These are phyloP conservation scores for Coemansia sp. DNA, from an alignment of 192 early-diverging fungal genomes.

Conservation along the genomic window DNA sequence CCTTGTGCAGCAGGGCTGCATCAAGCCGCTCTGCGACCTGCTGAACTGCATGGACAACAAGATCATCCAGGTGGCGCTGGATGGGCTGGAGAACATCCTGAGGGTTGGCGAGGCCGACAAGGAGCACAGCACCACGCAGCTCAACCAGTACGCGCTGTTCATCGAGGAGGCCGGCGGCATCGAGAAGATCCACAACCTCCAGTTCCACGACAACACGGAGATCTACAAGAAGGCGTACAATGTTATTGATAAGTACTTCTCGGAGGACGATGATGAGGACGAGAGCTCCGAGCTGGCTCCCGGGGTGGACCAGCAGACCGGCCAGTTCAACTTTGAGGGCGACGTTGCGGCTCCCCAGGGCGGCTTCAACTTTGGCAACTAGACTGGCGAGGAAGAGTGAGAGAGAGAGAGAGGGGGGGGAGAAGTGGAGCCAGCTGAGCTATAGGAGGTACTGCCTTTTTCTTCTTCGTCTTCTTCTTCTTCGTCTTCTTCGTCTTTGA, in stretches of 20 bases:
- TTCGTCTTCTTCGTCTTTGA: background rate
- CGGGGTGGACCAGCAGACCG: constrained; percentile 72
- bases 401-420: background rate
- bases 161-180: constrained; percentile 95
- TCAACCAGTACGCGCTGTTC: constrained; percentile 85
- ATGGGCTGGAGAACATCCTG: constrained; percentile 97
- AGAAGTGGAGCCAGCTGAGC: background rate
- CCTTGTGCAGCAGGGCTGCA: constrained; percentile 89
- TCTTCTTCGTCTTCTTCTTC: background rate
- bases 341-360: constrained; percentile 70
- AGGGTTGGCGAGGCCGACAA: constrained; percentile 93
- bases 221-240: constrained; percentile 96
- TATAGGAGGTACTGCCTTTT: background rate
- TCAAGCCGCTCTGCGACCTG: constrained; percentile 95
- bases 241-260: constrained; percentile 97
- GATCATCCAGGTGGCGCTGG: constrained; percentile 96
- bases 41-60: constrained; percentile 90
- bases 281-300: constrained; percentile 64
- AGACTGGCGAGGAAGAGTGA: background rate
- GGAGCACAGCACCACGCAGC: constrained; percentile 50
- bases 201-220: constrained; percentile 93
- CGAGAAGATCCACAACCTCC: constrained; percentile 93
- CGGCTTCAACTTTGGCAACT: constrained; percentile 77
- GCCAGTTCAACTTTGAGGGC: constrained; percentile 77
- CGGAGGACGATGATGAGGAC: constrained; percentile 81